Evolutionary conservation across 345 rosid genomes (phyloP), one percentile per base, ranked within the genome.

Genomic region (Salix exigua): DNA sequence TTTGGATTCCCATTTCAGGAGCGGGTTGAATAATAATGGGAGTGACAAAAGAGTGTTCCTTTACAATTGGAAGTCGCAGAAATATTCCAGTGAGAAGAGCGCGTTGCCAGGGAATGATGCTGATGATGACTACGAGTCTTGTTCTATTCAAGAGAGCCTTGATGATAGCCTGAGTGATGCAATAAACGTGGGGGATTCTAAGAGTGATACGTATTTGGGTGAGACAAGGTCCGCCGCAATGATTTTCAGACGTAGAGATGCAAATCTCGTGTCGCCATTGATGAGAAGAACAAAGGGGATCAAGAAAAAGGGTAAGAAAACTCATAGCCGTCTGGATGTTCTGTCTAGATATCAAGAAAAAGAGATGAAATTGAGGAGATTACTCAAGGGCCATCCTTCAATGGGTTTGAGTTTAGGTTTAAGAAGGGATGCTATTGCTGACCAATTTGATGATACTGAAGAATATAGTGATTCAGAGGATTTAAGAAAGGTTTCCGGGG

Each of bases 131-230:
- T 80, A 46, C 13, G 80, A 69, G 40, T 83, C 91, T 25, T 84
- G 93, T 73, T 93, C 94, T 73, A 72, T 84, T n/a, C 87, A 78
- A 25, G 90, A 83, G 68, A 91, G 95, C 66, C 70, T 83, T 46
- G 90, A 84, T 71, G 97, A 89, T 72, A 87, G 91, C 82, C 84
- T 88, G 80, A 89, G 91, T 79, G 94, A 91, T 81, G 96, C 94
- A 2, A 88, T 90, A 72, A 85, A 89, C 26, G 89, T 75, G 74
- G 90, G 80, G 38, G 90, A 88, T 73, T 86, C 91, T 0, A 89
- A 81, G 80, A 88, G 91, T 79, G 90, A 87, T 67, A 76, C 87
- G 13, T 86, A 80, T 81, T 61, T 84, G 70, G 85, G 84, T 1
- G 87, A 82, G 11, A 75, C 66, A 53, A 77, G 84, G 71, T 87